phyloP scores from a whole-genome alignment of 495 filamentous ascomycete species.

The Terfezia boudieri region DNA sequence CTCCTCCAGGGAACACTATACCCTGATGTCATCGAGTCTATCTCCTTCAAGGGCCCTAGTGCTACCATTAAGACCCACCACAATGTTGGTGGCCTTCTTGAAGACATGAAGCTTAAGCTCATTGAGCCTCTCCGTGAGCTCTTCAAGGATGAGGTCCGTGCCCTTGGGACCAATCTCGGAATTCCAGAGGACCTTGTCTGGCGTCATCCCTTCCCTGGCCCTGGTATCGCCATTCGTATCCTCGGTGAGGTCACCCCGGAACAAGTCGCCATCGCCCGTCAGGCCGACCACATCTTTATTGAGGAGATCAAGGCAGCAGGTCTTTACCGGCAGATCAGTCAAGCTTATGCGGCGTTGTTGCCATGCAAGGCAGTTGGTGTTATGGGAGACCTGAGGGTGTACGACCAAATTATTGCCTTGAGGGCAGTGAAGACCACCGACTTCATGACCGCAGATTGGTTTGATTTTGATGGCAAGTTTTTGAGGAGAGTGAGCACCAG shows the following conservation, averaged over 20 bases:
- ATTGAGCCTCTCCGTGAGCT: slow-evolving; percentile 58
- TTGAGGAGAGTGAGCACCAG: slow-evolving; percentile 42
- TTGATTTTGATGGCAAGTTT: slow-evolving; percentile 41
- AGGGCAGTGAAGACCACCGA: slow-evolving; percentile 57
- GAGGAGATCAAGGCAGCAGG: slow-evolving; percentile 63
- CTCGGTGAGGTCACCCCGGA: slow-evolving; percentile 70
- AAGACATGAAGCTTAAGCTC: slow-evolving; percentile 28
- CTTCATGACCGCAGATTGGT: slow-evolving; percentile 67
- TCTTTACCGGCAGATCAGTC: slow-evolving; percentile 57
- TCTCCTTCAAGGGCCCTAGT: slow-evolving; percentile 61
- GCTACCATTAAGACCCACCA: slow-evolving; percentile 51
- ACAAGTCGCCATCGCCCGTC: slow-evolving; percentile 53
- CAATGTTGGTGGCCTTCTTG: slow-evolving; percentile 54
- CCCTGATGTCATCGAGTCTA: slow-evolving; percentile 54
- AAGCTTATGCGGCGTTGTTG: slow-evolving; percentile 66
- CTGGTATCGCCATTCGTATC: slow-evolving; percentile 75
- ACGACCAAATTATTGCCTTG: slow-evolving; percentile 34
- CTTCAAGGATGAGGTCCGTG: slow-evolving; percentile 47
- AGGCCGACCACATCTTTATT: slow-evolving; percentile 81
- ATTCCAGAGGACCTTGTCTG: slow-evolving; percentile 58
- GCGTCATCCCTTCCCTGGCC: slow-evolving; percentile 66
- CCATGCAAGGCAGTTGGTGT: slow-evolving; percentile 53
- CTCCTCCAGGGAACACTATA: slow-evolving; percentile 58
- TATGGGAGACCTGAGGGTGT: slow-evolving; percentile 53
- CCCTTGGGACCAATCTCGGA: slow-evolving; percentile 52